A percentile compares a stretch with the other conserved stretches of the same genome.
These are phyloP conservation scores for Ilyonectria robusta DNA, from an alignment of 2,329 filamentous ascomycete genomes.

Conservation along the genomic window DNA sequence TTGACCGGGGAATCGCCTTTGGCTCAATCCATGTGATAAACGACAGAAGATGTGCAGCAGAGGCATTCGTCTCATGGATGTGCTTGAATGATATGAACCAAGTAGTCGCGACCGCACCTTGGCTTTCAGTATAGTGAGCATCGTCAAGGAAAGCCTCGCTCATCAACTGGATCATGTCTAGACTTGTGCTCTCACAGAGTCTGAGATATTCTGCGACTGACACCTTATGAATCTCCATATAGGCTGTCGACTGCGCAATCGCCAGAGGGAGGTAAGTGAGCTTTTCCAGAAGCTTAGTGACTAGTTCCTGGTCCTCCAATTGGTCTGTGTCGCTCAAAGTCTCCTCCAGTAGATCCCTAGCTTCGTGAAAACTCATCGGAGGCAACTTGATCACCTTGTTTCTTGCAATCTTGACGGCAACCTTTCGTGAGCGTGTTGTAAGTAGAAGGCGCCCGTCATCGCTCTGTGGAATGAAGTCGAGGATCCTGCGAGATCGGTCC, in stretches of 20 bases:
- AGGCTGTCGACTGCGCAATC: constrained; percentile 58
- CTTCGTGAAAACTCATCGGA: constrained; percentile 7
- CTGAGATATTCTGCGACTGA: constrained; percentile 51
- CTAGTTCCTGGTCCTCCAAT: neutral
- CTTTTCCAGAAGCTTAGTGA: constrained; percentile 27
- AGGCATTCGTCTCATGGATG: constrained; percentile 47
- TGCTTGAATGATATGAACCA: constrained; percentile 59
- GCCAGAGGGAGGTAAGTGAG: constrained; percentile 56
- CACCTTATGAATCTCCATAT: constrained; percentile 52
- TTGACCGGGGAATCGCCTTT: constrained; percentile 55
- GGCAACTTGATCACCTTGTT: constrained; percentile 1
- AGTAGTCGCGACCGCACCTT: constrained; percentile 55
- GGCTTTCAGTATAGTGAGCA: constrained; percentile 50
- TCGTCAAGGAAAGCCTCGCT: constrained; percentile 51
- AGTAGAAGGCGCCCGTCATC: constrained; percentile 50
- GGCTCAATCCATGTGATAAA: constrained; percentile 60
- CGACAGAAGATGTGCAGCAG: constrained; percentile 55
- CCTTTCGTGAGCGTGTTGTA: constrained; percentile 51
- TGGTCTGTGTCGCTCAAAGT: neutral
- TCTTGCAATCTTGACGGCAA: constrained; percentile 46
- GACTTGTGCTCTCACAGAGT: constrained; percentile 50
- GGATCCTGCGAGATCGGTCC: neutral
- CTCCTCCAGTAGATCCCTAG: neutral
- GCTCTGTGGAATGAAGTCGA: constrained; percentile 45
- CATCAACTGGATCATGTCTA: constrained; percentile 42